Percentiles rank a stretch among this genome's conserved stretches.
Conservation (phyloP, 2,329 filamentous ascomycete species). For the Pseudopyricularia cyperi region DNA sequence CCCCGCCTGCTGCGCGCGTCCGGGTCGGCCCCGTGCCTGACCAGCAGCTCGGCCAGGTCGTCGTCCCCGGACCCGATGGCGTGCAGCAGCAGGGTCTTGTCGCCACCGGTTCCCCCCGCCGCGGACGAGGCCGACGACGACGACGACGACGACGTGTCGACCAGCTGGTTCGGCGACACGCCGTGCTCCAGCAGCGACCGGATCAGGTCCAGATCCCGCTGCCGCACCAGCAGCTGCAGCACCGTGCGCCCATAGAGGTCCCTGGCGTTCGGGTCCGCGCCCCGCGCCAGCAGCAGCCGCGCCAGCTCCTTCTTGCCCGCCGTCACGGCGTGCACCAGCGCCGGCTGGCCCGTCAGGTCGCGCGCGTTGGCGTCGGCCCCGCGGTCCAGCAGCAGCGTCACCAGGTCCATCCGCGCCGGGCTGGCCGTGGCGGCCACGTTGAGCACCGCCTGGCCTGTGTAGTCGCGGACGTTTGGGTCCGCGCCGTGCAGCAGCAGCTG, state of each 20-base stretch:
- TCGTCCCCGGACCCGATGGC: slow-evolving; percentile 10
- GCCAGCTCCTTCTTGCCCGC: slow-evolving; percentile 9
- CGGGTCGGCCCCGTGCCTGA: slow-evolving; percentile 2
- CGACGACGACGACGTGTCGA: background rate
- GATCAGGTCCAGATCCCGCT: background rate
- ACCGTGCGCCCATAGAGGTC: slow-evolving; percentile 1
- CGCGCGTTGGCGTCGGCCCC: slow-evolving; percentile 16
- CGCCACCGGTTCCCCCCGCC: background rate
- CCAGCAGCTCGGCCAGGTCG: slow-evolving; percentile 2
- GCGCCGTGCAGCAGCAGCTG: slow-evolving; percentile 19
- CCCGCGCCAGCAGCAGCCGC: slow-evolving; percentile 3
- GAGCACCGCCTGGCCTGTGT: slow-evolving; percentile 14
- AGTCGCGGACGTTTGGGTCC: slow-evolving; percentile 16
- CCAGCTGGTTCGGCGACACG: slow-evolving; percentile 3
- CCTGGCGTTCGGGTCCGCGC: slow-evolving; percentile 5
- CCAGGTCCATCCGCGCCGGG: slow-evolving; percentile 12
- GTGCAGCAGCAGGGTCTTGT: slow-evolving; percentile 17
- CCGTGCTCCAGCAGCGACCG: slow-evolving; percentile 1
- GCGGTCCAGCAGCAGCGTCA: slow-evolving; percentile 15
- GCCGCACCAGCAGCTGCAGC: background rate
- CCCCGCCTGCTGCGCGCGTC: slow-evolving; percentile 3
- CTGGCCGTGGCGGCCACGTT: slow-evolving; percentile 1
- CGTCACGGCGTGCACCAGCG: slow-evolving; percentile 9
- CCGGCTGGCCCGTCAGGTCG: slow-evolving; percentile 10
- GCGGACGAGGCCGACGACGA: background rate